Percentiles rank a stretch among this genome's conserved stretches.
phyloP scores from a whole-genome alignment of 139 green algal species.

The Closterium sp. region DNA sequence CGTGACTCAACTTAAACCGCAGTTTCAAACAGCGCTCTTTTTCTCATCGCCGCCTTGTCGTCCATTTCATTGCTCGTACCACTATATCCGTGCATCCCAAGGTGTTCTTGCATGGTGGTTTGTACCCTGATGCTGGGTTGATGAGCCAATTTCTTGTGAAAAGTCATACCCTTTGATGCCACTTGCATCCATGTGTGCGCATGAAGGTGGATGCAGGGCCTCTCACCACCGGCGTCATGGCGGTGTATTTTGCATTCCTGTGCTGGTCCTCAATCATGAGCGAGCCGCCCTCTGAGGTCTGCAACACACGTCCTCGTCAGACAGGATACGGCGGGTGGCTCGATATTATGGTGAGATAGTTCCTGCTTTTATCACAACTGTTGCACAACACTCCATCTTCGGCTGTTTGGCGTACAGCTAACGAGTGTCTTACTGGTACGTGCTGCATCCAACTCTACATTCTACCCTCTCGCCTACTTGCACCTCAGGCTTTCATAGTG shows the following conservation, averaged over 20 bases:
- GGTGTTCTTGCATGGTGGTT: background rate
- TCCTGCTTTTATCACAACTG: background rate
- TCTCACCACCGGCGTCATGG: slow-evolving; percentile 40
- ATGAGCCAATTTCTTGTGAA: background rate
- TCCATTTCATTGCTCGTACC: background rate
- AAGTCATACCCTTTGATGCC: background rate
- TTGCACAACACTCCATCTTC: background rate
- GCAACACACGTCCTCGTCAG: slow-evolving; percentile 31
- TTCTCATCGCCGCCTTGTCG: background rate
- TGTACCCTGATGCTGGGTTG: background rate
- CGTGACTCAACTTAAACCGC: background rate
- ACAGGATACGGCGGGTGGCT: slow-evolving; percentile 19
- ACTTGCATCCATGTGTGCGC: background rate
- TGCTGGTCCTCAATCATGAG: slow-evolving; percentile 47
- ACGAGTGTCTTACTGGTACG: background rate
- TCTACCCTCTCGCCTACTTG: background rate
- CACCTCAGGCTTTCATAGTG: slow-evolving; percentile 20
- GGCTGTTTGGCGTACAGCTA: background rate
- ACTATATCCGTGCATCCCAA: no score
- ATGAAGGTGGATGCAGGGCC: slow-evolving; percentile 37
- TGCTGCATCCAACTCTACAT: background rate
- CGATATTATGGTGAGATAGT: background rate
- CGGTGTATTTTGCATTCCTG: slow-evolving; percentile 37
- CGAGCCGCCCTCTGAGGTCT: slow-evolving; percentile 21
- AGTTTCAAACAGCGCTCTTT: no score